A percentile compares a stretch with the other conserved stretches of the same genome.
Conservation (phyloP, 2,329 filamentous ascomycete species). For the Aspergillus unguis region DNA sequence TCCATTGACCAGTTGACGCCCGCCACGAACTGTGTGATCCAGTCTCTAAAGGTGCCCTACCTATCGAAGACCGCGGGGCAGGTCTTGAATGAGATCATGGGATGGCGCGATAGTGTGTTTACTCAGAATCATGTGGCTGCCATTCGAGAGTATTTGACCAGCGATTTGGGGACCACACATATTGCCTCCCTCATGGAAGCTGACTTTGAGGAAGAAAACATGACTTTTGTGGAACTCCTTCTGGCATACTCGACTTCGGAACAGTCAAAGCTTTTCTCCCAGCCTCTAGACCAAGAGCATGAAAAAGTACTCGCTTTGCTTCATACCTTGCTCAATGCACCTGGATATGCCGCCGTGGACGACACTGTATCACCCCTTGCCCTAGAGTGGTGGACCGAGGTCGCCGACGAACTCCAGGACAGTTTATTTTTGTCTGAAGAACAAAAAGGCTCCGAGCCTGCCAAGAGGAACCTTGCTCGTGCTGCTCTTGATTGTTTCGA, state of each 20-base stretch:
- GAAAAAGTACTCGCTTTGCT: conserved; percentile 34
- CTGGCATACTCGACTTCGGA: conserved; percentile 35
- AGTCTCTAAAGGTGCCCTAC: conserved; percentile 23
- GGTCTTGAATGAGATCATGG: conserved; percentile 34
- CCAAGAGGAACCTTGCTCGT: conserved; percentile 39
- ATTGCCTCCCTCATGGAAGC: conserved; percentile 33
- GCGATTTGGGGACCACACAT: conserved; percentile 32
- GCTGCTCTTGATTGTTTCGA: conserved; percentile 42
- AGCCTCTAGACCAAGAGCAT: conserved; percentile 30
- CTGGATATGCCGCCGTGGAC: conserved; percentile 41
- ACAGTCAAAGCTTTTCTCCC: conserved; percentile 30
- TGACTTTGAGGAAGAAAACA: conserved; percentile 37
- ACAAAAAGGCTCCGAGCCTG: conserved; percentile 25
- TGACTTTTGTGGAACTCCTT: conserved; percentile 41
- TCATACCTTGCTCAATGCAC: conserved; percentile 39
- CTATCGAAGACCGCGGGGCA: conserved; percentile 33
- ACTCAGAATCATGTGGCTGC: conserved; percentile 24
- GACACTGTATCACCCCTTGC: conserved; percentile 36
- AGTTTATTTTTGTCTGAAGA: conserved; percentile 28
- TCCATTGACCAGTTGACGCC: conserved; percentile 19
- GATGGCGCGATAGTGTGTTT: conserved; percentile 27
- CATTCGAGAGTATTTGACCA: conserved; percentile 34
- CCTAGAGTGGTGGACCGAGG: conserved; percentile 44
- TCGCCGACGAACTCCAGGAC: conserved; percentile 38
- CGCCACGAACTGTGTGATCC: conserved; percentile 24